Percentiles rank a stretch among this genome's conserved stretches.
Evolutionary conservation across 495 filamentous ascomycete genomes (phyloP).

Genomic region (Penicillium chermesinum): DNA sequence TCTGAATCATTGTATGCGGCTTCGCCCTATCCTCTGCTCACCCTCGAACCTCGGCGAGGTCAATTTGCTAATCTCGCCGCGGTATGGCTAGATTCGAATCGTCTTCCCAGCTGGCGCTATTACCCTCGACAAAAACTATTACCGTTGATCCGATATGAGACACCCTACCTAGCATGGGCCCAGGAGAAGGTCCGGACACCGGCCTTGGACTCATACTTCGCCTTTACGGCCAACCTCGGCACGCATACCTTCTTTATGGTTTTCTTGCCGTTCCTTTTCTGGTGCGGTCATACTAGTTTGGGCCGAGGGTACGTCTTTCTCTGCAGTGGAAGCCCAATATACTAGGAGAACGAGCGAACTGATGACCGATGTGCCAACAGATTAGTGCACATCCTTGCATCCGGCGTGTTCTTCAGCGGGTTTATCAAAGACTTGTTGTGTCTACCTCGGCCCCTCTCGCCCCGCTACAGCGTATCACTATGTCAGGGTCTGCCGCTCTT

Average conservation of each 20-base stretch:
- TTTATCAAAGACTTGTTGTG: slow-evolving; percentile 93
- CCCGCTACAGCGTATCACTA: slow-evolving; percentile 92
- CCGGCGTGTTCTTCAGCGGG: slow-evolving; percentile 88
- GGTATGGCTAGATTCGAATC: slow-evolving; percentile 63
- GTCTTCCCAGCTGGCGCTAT: slow-evolving; percentile 87
- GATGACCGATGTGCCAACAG: slow-evolving; percentile 37
- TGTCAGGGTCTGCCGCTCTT: slow-evolving; percentile 89
- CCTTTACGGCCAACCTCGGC: slow-evolving; percentile 91
- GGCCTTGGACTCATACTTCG: slow-evolving; percentile 89
- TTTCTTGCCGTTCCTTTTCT: slow-evolving; percentile 86
- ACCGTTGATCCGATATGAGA: slow-evolving; percentile 89
- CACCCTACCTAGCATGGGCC: slow-evolving; percentile 81
- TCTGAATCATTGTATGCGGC: slow-evolving; percentile 67
- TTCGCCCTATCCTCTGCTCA: background rate
- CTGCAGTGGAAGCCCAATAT: background rate
- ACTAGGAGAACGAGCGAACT: background rate
- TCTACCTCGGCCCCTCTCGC: slow-evolving; percentile 89
- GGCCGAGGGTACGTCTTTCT: slow-evolving; percentile 67
- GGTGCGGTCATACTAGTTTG: slow-evolving; percentile 78
- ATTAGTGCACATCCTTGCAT: slow-evolving; percentile 80
- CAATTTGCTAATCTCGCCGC: slow-evolving; percentile 3
- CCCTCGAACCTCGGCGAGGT: background rate
- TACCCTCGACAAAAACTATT: slow-evolving; percentile 72
- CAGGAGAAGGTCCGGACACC: slow-evolving; percentile 76
- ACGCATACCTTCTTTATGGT: slow-evolving; percentile 99